These are phyloP conservation scores for Endocarpon pusillum DNA, from an alignment of 495 filamentous ascomycete genomes.

Conservation along the genomic window DNA sequence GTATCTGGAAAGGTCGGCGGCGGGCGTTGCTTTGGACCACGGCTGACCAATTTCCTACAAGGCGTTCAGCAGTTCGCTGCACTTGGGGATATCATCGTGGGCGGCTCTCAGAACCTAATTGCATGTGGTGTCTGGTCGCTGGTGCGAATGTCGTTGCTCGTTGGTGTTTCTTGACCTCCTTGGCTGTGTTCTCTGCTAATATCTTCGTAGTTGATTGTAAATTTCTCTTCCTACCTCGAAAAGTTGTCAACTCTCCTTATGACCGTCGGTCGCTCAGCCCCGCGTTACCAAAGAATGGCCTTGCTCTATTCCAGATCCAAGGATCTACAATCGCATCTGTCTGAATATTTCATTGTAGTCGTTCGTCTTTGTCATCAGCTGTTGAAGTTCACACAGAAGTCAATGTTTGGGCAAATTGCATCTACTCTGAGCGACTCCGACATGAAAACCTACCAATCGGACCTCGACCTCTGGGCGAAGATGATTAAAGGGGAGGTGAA, in stretches of 20 bases:
- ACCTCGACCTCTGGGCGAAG: constrained; percentile 21
- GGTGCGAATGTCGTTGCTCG: constrained; percentile 23
- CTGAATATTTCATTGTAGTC: constrained; percentile 27
- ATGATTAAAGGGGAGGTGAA: constrained; percentile 22
- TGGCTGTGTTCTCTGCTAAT: constrained; percentile 11
- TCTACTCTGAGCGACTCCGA: constrained; percentile 15
- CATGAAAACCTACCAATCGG: constrained; percentile 16
- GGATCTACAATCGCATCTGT: constrained; percentile 20
- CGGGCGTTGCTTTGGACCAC: constrained; percentile 23
- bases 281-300: constrained; percentile 26
- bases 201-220: constrained; percentile 13
- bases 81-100: constrained; percentile 25
- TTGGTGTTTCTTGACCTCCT: constrained; percentile 9
- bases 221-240: constrained; percentile 23
- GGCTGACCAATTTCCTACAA: constrained; percentile 25
- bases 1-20: constrained; percentile 1
- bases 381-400: constrained; percentile 20
- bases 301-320: constrained; percentile 25
- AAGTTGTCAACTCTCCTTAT: constrained; percentile 26
- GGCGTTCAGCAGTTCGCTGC: constrained; percentile 26
- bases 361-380: constrained; percentile 24
- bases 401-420: constrained; percentile 16
- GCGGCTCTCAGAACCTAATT: constrained; percentile 27
- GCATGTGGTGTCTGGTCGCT: constrained; percentile 27
- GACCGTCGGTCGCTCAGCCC: constrained; percentile 21